Evolutionary conservation across 2,329 filamentous ascomycete species (phyloP), one percentile per base, ranked within the genome.

Genomic region (Gaeumannomyces sp.): DNA sequence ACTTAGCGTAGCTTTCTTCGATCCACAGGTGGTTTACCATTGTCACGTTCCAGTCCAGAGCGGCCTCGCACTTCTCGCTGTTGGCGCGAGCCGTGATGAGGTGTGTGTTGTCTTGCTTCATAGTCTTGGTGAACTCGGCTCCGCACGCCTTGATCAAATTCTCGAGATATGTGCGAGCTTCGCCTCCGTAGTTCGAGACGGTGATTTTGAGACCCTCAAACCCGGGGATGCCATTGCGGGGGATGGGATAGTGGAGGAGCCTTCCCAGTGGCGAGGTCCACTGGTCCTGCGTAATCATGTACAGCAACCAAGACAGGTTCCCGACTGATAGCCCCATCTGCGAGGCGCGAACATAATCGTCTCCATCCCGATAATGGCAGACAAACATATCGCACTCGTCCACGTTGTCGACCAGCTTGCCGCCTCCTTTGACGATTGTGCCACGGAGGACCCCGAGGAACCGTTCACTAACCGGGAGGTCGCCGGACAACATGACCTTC

Each of bases 21-120:
- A 99, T 84, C 95, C 95, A 99, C 0, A 99, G 82, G 74, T 99
- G 95, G 74, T 98, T 99, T 71, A 97, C 81, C 71, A 97, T 89
- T 65, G 92, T 81, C 64, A 98, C 89, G 64, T 90, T 89, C 95
- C 95, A 99, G 77, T 98, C 95, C 67, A 87, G 85, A 0, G 95
- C 95, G 1, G 95, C 95, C 53, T 90, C 88, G 74, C 91, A 97
- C 76, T 99, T 99, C 73, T 98, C 95, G 72, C 94, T 96, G 65
- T 87, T 87, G 66, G 89, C 87, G 70, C 96, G 90, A 5, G 95
- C 95, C 0, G 94, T 97, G 71, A 99, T 89, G 0, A 99, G 85
- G 77, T 99, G 95, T 0, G 93, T 98, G 74, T 99, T 98, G 67
- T 97, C 93, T 69, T 90, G 87, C 75, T 92, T 96, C 87, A 99